Evolutionary conservation across 2,329 filamentous ascomycete species (phyloP).

Genomic region (Bipolaris sorokiniana): DNA sequence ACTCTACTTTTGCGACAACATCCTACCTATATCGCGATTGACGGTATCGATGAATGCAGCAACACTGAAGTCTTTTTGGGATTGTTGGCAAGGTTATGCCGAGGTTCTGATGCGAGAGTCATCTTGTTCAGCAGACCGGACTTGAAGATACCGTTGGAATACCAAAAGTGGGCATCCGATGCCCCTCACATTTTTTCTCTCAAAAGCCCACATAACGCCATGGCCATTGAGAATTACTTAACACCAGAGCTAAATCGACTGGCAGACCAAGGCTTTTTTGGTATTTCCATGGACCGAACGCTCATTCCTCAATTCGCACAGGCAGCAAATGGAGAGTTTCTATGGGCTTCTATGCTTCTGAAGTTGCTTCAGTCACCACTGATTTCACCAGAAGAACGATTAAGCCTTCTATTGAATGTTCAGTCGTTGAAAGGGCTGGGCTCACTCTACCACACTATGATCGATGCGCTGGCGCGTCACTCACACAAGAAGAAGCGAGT

Average conservation of each 20-base stretch:
- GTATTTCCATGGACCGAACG: slow-evolving; percentile 34
- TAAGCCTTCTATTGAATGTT: slow-evolving; percentile 23
- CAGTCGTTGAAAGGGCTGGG: slow-evolving; percentile 29
- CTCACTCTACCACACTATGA: slow-evolving; percentile 30
- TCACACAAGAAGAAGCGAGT: slow-evolving; percentile 28
- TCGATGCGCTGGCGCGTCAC: slow-evolving; percentile 26
- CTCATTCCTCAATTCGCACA: slow-evolving; percentile 26
- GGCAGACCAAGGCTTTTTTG: slow-evolving; percentile 41
- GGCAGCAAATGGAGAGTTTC: slow-evolving; percentile 34
- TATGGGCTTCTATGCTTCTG: slow-evolving; percentile 36
- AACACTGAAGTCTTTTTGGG: slow-evolving; percentile 28
- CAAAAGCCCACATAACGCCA: slow-evolving; percentile 22
- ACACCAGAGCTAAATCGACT: slow-evolving; percentile 29
- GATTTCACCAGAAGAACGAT: slow-evolving; percentile 36
- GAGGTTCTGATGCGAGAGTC: slow-evolving; percentile 31
- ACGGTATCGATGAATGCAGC: slow-evolving; percentile 38
- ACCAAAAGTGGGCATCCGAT: slow-evolving; percentile 39
- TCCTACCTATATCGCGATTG: slow-evolving; percentile 39
- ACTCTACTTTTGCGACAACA: slow-evolving; percentile 38
- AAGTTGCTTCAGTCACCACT: slow-evolving; percentile 32
- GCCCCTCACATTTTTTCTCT: slow-evolving; percentile 33
- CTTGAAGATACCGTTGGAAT: slow-evolving; percentile 35
- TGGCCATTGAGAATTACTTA: slow-evolving; percentile 28
- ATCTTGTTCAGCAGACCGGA: slow-evolving; percentile 37
- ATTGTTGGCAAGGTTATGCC: slow-evolving; percentile 30